A percentile compares a stretch with the other conserved stretches of the same genome.
phyloP scores from a whole-genome alignment of 768 basidiomycete genomes.

The Psilocybe subaeruginosa region DNA sequence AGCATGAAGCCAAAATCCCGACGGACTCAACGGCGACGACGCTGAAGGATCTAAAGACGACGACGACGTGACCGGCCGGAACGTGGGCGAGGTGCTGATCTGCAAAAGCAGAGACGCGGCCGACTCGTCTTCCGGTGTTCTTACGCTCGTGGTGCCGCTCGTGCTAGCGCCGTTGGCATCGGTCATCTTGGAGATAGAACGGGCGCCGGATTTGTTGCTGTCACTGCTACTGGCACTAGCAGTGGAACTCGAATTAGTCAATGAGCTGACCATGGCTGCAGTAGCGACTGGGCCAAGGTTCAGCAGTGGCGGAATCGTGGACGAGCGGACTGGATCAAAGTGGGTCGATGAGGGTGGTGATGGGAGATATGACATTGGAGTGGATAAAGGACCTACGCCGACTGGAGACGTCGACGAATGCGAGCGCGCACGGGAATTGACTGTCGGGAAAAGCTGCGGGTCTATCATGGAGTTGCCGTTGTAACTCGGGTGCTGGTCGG shows the following conservation, averaged over 20 bases:
- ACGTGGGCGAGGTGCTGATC: conserved; percentile 52
- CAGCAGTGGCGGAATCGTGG: conserved; percentile 42
- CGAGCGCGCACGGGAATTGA: background rate
- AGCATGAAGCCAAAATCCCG: conserved; percentile 15
- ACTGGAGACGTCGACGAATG: background rate
- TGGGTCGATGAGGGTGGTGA: conserved; percentile 62
- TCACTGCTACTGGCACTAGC: background rate
- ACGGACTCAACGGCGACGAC: conserved; percentile 13
- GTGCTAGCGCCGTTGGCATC: background rate
- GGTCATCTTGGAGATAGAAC: background rate
- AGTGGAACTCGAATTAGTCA: background rate
- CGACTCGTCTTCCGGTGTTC: conserved; percentile 69
- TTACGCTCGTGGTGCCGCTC: conserved; percentile 21
- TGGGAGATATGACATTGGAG: conserved; percentile 41
- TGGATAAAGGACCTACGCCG: conserved; percentile 9
- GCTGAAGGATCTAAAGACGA: conserved; percentile 2
- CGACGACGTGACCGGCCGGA: conserved; percentile 20
- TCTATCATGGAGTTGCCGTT: conserved; percentile 29
- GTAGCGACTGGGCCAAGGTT: conserved; percentile 34
- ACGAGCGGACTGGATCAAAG: conserved; percentile 43
- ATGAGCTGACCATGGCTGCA: background rate
- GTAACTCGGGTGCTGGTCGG: conserved; percentile 24
- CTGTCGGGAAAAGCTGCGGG: conserved; percentile 24
- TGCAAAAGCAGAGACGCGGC: conserved; percentile 71
- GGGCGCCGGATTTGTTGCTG: background rate